Evolutionary conservation across 1,284 basidiomycete genomes (phyloP), one percentile per base, ranked within the genome.

Genomic region (Moesziomyces aphidis): DNA sequence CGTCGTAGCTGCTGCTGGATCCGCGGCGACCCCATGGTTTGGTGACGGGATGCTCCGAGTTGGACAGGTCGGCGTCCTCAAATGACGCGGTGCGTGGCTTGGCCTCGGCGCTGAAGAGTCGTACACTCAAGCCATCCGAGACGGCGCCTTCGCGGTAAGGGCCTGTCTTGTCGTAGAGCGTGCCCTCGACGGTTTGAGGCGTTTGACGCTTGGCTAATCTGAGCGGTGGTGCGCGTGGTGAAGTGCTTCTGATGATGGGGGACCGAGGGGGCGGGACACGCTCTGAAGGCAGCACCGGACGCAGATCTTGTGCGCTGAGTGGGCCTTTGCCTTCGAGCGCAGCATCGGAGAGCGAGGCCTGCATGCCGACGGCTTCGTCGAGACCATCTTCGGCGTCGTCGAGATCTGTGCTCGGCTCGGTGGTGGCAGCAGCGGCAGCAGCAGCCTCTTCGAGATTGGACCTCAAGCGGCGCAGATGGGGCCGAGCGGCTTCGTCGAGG

Each of bases 61-160:
- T 73, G 43, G 56, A 61, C 0, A 73, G 47, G 36, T 72, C 64
- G 5, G 60, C 61, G 26, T 77, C 72, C 19, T 72, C 69, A 15
- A 60, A 68, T 7, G 71, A 64, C 23, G 56, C 56, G 5, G 63
- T 57, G 11, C 60, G 55, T 6, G 58, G 60, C 3, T 55, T 43
- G 4, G 69, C 36, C 19, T 61, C 48, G 15, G 68, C 56, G 48
- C 62, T 75, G 59, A 83, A 83, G 5, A 83, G 69, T 21, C 82
- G 67, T 11, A 83, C 82, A 53, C 79, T 81, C n/a, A 83, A 62
- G 24, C 81, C 81, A 43, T 83, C 82, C 4, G 73, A 73, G 10
- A 78, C 77, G 1, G 78, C 81, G 22, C 81, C 82, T 57, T 83
- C 82, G 11, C 74, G 69, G 43, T 82, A 78, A 0, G 82, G 82